Conservation (phyloP, 1,284 basidiomycete genomes). For the Sporisorium iseilematis-ciliati region DNA sequence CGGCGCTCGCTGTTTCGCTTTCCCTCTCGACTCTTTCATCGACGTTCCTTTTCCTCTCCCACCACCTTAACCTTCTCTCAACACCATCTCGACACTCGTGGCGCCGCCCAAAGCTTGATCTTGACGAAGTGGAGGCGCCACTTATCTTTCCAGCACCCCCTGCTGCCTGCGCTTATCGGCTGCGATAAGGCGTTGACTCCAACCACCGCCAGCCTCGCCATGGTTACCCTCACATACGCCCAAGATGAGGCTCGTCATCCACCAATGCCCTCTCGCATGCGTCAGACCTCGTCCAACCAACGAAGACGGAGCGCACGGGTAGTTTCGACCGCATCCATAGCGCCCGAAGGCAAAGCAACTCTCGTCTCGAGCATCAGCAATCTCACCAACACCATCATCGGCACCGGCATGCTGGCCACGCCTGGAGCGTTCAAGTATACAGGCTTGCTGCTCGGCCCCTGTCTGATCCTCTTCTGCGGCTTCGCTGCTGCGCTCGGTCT, state of each 20-base stretch:
- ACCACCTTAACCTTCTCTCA: neutral
- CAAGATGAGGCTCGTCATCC: conserved; percentile 29
- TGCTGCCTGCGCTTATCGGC: neutral
- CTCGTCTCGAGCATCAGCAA: conserved; percentile 66
- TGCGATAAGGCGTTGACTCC: neutral
- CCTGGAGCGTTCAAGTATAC: conserved; percentile 70
- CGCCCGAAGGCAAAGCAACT: conserved; percentile 38
- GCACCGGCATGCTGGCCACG: conserved; percentile 67
- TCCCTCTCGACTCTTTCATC: no score
- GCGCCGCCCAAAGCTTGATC: conserved; percentile 8
- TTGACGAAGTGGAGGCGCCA: conserved; percentile 4
- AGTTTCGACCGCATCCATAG: conserved; percentile 43
- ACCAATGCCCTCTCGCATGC: conserved; percentile 6
- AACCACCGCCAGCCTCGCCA: conserved; percentile 1
- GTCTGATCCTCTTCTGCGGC: conserved; percentile 90
- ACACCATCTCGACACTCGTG: conserved; percentile 10
- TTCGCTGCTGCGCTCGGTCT: conserved; percentile 85
- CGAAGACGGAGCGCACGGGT: conserved; percentile 19
- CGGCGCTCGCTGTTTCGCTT: no score
- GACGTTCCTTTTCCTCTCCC: neutral
- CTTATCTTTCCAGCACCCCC: neutral
- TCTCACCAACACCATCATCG: conserved; percentile 69
- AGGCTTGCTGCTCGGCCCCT: conserved; percentile 77
- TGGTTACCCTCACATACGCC: conserved; percentile 38
- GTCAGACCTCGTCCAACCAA: conserved; percentile 2